Evolutionary conservation across 2,329 filamentous ascomycete species (phyloP), one percentile per base, ranked within the genome.

Genomic region (Aspergillus ochraceus): DNA sequence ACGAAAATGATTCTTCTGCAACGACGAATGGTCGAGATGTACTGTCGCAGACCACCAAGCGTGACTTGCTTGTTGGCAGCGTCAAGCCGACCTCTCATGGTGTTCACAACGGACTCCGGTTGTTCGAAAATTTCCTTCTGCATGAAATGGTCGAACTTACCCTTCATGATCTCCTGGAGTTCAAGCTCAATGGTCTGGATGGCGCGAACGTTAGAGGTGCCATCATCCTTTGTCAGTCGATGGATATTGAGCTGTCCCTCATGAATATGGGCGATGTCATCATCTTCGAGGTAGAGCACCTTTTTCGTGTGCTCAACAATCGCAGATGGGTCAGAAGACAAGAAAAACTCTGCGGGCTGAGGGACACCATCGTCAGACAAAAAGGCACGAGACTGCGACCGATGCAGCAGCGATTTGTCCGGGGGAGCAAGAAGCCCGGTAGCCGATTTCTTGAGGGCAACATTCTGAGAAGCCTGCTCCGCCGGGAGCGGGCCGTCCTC

Each of bases 41-140:
- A 99, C 70, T 96, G 95, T 70, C 93, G 89, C 69, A 99, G 87
- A 68, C 95, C 95, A 84, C 95, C 95, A 26, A 99, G 88, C 10
- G 94, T 98, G 70, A 99, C 93, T 60, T 88, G 90, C 86, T 96
- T 96, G 84, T 97, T 96, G 71, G 88, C 89, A 61, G 90, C 84
- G 79, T 99, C 95, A 71, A 99, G 84, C 82, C 95, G 95, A 81
- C 95, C 95, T 88, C 95, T 92, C 95, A 99, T 99, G 68, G 95
- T 97, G 86, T 99, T 99, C 83, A 99, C 89, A 63, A 99, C 92
- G 14, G 95, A 99, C 82, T 99, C 95, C 74, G 95, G 95, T 84
- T 99, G 95, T 85, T 99, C 95, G 79, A 99, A 99, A 74, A 99
- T 99, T 80, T 99, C 95, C 88, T 99, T 99, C 79, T 99, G 95